These are phyloP conservation scores for Thielaviopsis musarum DNA, from an alignment of 2,329 filamentous ascomycete species.

Conservation along the genomic window DNA sequence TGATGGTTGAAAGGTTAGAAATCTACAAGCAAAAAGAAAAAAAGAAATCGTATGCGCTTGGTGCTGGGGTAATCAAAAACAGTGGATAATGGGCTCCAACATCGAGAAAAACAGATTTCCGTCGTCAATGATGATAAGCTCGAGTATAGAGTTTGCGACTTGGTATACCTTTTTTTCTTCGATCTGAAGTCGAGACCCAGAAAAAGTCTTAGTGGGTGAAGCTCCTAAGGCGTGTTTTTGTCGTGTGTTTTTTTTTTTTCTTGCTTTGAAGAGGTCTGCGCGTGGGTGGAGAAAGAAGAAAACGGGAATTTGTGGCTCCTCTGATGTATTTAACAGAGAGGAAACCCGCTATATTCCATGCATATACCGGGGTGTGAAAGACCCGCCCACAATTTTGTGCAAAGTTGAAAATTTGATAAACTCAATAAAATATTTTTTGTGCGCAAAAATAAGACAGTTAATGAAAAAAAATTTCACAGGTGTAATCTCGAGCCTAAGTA, in stretches of 20 bases:
- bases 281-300: constrained; percentile 11
- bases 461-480: neutral
- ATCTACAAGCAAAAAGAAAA: no score
- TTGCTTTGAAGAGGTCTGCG: constrained; percentile 5
- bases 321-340: constrained; percentile 6
- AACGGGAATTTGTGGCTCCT: constrained; percentile 7
- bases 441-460: no score
- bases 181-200: neutral
- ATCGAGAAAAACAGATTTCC: neutral
- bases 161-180: neutral
- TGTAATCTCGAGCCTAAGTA: no score
- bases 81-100: neutral
- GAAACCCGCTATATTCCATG: neutral
- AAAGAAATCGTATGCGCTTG: neutral
- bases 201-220: neutral
- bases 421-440: neutral
- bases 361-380: neutral
- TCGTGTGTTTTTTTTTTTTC: constrained; percentile 7
- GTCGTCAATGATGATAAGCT: neutral
- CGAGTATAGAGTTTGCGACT: neutral
- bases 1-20: neutral
- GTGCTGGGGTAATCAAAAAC: neutral
- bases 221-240: neutral
- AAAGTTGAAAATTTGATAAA: neutral
- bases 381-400: neutral